Base-by-base conservation (phyloP, 73 alveolate species). In the Breviolum minutum region DNA sequence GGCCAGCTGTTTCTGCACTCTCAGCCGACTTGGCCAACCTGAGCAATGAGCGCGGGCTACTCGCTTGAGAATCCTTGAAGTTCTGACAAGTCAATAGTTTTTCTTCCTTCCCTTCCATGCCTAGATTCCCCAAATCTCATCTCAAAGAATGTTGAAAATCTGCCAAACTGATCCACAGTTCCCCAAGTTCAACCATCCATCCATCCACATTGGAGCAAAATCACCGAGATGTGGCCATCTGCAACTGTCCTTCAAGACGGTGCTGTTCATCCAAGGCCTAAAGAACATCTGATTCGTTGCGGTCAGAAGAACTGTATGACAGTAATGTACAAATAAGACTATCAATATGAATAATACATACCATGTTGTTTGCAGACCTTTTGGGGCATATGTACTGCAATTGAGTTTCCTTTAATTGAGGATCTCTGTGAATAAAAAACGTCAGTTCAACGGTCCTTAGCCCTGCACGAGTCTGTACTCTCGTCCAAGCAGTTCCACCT, bases 401-500 rank as follows among this genome's bases (percentile, higher is more conserved):
- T 14, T 13, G 26, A 10, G 63, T 17, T 10, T 77, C 63, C 62
- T 27, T 26, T 63, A 27, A 11, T 32, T 8, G 90, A 13, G 70
- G 6, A 17, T 7, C 8, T 26, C 26, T 9, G 68, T 16, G 0
- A 2, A 10, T 81, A 7, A 27, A 7, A 76, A 10, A 9, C 13
- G 7, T 17, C 70, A 27, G 32, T 81, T 69, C 68, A 79, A 8
- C 20, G 14, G 30, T 26, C 76, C 93, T 84, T n/a, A 61, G 93
- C 24, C 32, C 64, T 19, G 22, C 19, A 32, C 97, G 27, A 60
- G 32, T 62, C 85, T 70, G 88, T 71, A 91, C 97, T 91, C 97
- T 14, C 97, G 73, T 1, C 80, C 79, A 62, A 91, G 87, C 89
- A 70, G 30, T 48, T 91, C 97, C 63, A 91, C 97, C 96, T 89